Conservation (phyloP, 768 basidiomycete species). For the Steccherinum ochraceum region DNA sequence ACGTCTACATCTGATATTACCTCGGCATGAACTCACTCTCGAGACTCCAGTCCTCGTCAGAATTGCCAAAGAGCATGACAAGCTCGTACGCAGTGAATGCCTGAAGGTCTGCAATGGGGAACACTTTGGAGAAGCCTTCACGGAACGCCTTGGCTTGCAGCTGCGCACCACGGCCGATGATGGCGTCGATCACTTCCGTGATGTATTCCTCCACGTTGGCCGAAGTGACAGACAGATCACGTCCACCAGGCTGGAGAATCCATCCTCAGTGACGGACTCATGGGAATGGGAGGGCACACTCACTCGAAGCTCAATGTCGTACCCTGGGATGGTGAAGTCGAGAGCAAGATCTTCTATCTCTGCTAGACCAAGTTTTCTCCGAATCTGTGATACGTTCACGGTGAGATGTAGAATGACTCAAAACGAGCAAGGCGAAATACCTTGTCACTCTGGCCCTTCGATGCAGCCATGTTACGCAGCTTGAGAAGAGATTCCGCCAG, state of each 20-base stretch:
- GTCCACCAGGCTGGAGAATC: constrained; percentile 61
- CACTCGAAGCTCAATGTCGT: constrained; percentile 87
- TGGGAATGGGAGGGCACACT: constrained; percentile 16
- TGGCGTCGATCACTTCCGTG: constrained; percentile 77
- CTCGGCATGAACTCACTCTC: constrained; percentile 60
- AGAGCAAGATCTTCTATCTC: constrained; percentile 83
- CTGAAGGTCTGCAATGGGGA: constrained; percentile 85
- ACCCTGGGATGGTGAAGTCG: constrained; percentile 96
- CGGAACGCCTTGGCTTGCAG: constrained; percentile 87
- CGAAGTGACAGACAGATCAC: constrained; percentile 73
- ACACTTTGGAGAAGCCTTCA: constrained; percentile 94
- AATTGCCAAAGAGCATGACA: constrained; percentile 93
- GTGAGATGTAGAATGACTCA: neutral
- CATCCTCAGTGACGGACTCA: neutral
- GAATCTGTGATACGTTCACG: constrained; percentile 10
- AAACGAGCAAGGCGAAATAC: constrained; percentile 22
- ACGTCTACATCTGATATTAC: constrained; percentile 10
- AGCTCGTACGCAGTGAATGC: constrained; percentile 94
- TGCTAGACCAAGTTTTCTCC: constrained; percentile 35
- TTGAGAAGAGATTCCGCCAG: constrained; percentile 84
- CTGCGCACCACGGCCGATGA: constrained; percentile 74
- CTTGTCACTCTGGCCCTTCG: constrained; percentile 40
- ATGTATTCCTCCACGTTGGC: constrained; percentile 90
- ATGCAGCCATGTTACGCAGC: constrained; percentile 60
- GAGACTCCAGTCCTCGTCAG: constrained; percentile 93